Percentiles rank a stretch among this genome's conserved stretches.
phyloP scores from a whole-genome alignment of 345 rosid genomes.

The Citrus sp. region DNA sequence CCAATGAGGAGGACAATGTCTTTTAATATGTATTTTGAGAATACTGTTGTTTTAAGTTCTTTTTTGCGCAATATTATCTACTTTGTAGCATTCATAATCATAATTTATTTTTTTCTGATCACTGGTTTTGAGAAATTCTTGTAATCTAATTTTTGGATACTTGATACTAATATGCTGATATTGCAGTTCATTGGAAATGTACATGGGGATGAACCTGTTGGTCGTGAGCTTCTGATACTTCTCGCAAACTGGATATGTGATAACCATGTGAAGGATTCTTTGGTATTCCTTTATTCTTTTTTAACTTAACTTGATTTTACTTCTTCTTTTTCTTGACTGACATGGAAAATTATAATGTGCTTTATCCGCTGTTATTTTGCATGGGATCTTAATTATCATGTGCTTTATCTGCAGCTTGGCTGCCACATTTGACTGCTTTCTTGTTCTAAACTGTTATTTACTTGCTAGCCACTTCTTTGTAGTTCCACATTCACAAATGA shows the following conservation, averaged over 20 bases:
- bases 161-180: constrained; percentile 16
- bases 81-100: not conserved
- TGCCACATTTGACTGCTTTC: not conserved
- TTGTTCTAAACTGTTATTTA: not conserved
- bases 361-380: not conserved
- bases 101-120: not conserved
- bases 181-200: constrained; percentile 90
- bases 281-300: constrained; percentile 48
- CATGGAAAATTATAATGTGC: not conserved
- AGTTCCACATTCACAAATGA: not conserved
- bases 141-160: constrained; percentile 2
- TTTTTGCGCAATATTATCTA: not conserved
- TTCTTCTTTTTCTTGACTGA: not conserved
- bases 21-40: not conserved
- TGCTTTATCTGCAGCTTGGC: not conserved
- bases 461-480: not conserved
- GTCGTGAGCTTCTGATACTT: constrained; percentile 74
- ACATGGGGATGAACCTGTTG: constrained; percentile 96
- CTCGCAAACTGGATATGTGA: constrained; percentile 97
- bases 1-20: not conserved
- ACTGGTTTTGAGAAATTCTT: constrained; percentile 1
- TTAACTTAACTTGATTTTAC: constrained; percentile 5
- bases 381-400: not conserved
- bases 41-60: not conserved
- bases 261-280: constrained; percentile 64